These are phyloP conservation scores for Opeltia flavorubescens DNA, from an alignment of 495 filamentous ascomycete species.

Conservation along the genomic window DNA sequence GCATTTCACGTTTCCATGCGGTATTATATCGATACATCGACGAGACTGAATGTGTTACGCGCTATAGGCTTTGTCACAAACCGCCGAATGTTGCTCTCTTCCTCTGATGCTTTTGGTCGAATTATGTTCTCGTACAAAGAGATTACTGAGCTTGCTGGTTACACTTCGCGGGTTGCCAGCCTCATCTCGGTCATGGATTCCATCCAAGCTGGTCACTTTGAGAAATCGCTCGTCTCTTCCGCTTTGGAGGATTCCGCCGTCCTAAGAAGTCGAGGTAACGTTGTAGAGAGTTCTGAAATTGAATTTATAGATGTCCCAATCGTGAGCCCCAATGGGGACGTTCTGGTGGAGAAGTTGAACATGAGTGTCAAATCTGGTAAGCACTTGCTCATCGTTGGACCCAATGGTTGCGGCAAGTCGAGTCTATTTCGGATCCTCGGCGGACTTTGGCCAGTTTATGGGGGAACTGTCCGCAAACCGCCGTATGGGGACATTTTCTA, in stretches of 20 bases:
- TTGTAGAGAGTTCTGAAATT: conserved; percentile 69
- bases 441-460: conserved; percentile 97
- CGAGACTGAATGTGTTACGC: too few species aligned
- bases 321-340: conserved; percentile 89
- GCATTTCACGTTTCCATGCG: conserved; percentile 7
- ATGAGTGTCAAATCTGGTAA: conserved; percentile 77
- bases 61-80: conserved; percentile 74
- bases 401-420: conserved; percentile 94
- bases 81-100: conserved; percentile 73
- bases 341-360: conserved; percentile 68
- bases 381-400: conserved; percentile 87
- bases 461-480: conserved; percentile 81
- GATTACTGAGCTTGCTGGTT: conserved; percentile 86
- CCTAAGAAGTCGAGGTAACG: conserved; percentile 60
- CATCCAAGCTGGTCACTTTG: conserved; percentile 71
- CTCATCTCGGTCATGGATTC: conserved; percentile 92
- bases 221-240: conserved; percentile 90
- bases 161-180: conserved; percentile 79
- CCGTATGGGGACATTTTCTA: conserved; percentile 89
- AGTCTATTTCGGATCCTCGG: conserved; percentile 92
- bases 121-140: conserved; percentile 99
- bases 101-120: conserved; percentile 89
- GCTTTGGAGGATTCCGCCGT: conserved; percentile 66
- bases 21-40: neutral
- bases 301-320: conserved; percentile 89